A percentile compares a stretch with the other conserved stretches of the same genome.
These are phyloP conservation scores for Zychaea mexicana DNA, from an alignment of 371 early-diverging fungal genomes.

Conservation along the genomic window DNA sequence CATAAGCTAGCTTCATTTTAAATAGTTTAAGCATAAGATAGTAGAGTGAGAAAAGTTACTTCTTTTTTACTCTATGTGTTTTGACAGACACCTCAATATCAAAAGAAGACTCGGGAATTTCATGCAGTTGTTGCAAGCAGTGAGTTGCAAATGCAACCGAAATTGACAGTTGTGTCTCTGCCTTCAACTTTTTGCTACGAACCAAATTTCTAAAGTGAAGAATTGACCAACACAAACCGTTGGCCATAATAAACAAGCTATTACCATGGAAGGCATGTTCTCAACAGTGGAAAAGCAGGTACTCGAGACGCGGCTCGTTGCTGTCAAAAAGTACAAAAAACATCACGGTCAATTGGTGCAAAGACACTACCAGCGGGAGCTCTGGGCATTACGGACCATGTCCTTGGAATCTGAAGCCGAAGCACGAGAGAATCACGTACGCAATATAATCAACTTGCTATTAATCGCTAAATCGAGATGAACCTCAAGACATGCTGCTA, in stretches of 20 bases:
- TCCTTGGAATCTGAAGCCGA: constrained; percentile 15
- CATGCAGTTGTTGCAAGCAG: too few relatives aligned
- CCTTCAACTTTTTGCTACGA: too few relatives aligned
- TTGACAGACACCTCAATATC: too few relatives aligned
- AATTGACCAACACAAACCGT: too few relatives aligned
- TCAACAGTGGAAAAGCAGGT: constrained; percentile 30
- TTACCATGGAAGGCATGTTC: constrained; percentile 26
- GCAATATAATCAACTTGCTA: neutral
- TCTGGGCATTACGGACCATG: constrained; percentile 31
- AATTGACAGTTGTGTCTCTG: too few relatives aligned
- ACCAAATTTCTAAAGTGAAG: too few relatives aligned
- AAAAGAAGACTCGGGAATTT: neutral
- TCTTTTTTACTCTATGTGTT: too few relatives aligned
- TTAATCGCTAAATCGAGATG: neutral
- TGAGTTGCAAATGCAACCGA: too few relatives aligned
- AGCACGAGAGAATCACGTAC: constrained; percentile 34
- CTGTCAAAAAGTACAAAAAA: constrained; percentile 44
- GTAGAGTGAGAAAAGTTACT: too few relatives aligned
- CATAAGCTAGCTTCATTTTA: neutral
- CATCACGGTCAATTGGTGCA: constrained; percentile 32
- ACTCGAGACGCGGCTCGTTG: constrained; percentile 14
- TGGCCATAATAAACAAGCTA: too few relatives aligned
- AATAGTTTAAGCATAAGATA: constrained; percentile 1
- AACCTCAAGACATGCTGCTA: neutral
- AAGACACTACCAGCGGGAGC: constrained; percentile 39